Evolutionary conservation across 2,329 filamentous ascomycete genomes (phyloP).

Genomic region (Fusarium cicatricum): DNA sequence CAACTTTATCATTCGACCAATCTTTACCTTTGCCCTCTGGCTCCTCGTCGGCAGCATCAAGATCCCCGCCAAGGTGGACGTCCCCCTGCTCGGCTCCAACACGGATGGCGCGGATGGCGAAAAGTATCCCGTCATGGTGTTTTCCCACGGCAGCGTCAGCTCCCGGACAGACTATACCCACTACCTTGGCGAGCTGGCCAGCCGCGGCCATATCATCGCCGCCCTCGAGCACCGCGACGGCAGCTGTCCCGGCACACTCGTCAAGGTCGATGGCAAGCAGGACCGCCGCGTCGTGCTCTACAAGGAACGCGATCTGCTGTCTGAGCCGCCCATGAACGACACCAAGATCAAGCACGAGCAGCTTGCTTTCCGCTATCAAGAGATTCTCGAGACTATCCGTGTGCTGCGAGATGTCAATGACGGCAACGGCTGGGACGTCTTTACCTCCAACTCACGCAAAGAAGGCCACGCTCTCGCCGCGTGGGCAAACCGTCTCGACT

Average conservation of each 20-base stretch:
- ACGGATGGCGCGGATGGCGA: slow-evolving; percentile 23
- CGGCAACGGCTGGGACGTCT: slow-evolving; percentile 48
- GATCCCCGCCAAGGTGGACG: slow-evolving; percentile 59
- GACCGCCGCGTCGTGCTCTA: slow-evolving; percentile 48
- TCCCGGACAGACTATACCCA: slow-evolving; percentile 61
- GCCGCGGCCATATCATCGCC: slow-evolving; percentile 58
- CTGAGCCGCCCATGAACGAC: slow-evolving; percentile 46
- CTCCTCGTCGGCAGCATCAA: slow-evolving; percentile 53
- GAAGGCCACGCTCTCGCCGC: slow-evolving; percentile 57
- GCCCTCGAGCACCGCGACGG: slow-evolving; percentile 63
- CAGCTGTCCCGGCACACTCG: slow-evolving; percentile 55
- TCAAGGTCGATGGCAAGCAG: slow-evolving; percentile 45
- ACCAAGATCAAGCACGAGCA: slow-evolving; percentile 54
- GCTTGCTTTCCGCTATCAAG: slow-evolving; percentile 59
- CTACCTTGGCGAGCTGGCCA: slow-evolving; percentile 59
- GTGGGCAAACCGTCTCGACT: slow-evolving; percentile 64
- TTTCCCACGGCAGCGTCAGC: slow-evolving; percentile 61
- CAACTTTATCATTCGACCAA: slow-evolving; percentile 52
- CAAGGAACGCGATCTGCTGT: slow-evolving; percentile 45
- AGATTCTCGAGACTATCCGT: slow-evolving; percentile 56
- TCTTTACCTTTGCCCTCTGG: slow-evolving; percentile 55
- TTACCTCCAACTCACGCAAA: slow-evolving; percentile 53
- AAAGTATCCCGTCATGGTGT: slow-evolving; percentile 56
- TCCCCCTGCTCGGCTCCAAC: slow-evolving; percentile 47
- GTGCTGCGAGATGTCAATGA: slow-evolving; percentile 53